Conservation (phyloP, 139 green algal genomes). For the Edaphochlamys debaryana region DNA sequence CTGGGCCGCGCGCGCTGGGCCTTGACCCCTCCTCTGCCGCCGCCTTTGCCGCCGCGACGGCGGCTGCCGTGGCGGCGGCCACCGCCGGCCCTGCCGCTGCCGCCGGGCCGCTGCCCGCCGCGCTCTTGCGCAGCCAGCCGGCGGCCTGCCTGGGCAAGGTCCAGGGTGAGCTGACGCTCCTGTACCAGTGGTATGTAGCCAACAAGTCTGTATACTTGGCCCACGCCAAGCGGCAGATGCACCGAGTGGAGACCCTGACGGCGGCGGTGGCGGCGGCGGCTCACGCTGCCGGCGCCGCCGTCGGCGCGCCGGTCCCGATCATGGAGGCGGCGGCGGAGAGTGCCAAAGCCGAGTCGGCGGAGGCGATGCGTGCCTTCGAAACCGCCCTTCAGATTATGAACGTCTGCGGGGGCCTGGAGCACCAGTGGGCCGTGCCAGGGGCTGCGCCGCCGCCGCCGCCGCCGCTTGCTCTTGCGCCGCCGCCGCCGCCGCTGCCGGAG, state of each 20-base stretch:
- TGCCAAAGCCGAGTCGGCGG: not conserved
- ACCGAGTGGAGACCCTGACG: conserved; percentile 1
- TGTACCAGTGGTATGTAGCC: conserved; percentile 56
- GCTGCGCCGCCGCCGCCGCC: not conserved
- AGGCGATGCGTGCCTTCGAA: conserved; percentile 29
- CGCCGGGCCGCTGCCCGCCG: too few relatives aligned
- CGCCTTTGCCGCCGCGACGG: too few relatives aligned
- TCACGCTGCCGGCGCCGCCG: not conserved
- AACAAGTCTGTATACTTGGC: conserved; percentile 55
- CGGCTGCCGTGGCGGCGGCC: too few relatives aligned
- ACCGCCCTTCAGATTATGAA: conserved; percentile 35
- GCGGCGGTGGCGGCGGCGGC: not conserved
- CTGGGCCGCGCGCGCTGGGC: too few relatives aligned
- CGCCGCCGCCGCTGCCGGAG: too few relatives aligned
- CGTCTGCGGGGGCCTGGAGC: conserved; percentile 7
- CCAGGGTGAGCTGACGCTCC: conserved; percentile 43
- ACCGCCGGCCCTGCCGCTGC: too few relatives aligned
- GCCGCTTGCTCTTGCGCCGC: not conserved
- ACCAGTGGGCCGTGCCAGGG: not conserved
- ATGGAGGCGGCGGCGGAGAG: too few relatives aligned
- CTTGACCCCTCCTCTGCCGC: too few relatives aligned
- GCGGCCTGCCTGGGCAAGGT: conserved; percentile 28
- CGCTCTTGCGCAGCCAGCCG: too few relatives aligned
- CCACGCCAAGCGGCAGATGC: conserved; percentile 27
- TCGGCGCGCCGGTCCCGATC: not conserved